Evolutionary conservation across 2,329 filamentous ascomycete genomes (phyloP), one percentile per base, ranked within the genome.

Genomic region (Sordariomycetes sp.): DNA sequence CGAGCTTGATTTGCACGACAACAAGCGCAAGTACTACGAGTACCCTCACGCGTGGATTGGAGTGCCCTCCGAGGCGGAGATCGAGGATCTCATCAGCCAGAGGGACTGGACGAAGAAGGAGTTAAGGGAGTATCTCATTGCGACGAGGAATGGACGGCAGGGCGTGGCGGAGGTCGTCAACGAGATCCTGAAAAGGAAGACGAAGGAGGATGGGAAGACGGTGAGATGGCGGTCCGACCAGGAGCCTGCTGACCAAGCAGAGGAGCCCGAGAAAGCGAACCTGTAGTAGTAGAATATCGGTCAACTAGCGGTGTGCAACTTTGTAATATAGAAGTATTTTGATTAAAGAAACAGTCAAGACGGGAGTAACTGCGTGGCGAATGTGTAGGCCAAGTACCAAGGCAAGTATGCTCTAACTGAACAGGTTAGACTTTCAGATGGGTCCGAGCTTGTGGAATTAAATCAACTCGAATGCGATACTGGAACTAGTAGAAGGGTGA

Each of bases 21-120:
- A 67, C 34, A n/a, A n/a, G n/a, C 57, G 63, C 10, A 71, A 82
- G 45, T 96, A 81, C 60, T 54, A 50, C 5, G 63, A 80, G 38
- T 95, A 95, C 57, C 90, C 88, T 2, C 75, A 85, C 55, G 57
- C 60, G 10, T 28, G 32, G n/a, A 76, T 87, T 20, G 82, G 80
- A 5, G 64, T 95, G 39, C 92, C 90, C 5, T 70, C 66, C 3
- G 88, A 96, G 60, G 46, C 48, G 25, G 71, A 83, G 33, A 62
- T 83, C 11, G 51, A 63, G 50, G 37, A 47, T 8, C 34, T 70
- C 26, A 61, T 79, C 21, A 34, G 31, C 31, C 24, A 21, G 8
- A 28, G 27, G 28, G 10, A 17, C 16, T 25, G 35, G 27, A 65
- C 60, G n/a, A 58, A 63, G 6, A 59, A 69, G 40, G 66, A 83